These are phyloP conservation scores for Funneliformis mosseae DNA, from an alignment of 192 early-diverging fungal species.

Conservation along the genomic window DNA sequence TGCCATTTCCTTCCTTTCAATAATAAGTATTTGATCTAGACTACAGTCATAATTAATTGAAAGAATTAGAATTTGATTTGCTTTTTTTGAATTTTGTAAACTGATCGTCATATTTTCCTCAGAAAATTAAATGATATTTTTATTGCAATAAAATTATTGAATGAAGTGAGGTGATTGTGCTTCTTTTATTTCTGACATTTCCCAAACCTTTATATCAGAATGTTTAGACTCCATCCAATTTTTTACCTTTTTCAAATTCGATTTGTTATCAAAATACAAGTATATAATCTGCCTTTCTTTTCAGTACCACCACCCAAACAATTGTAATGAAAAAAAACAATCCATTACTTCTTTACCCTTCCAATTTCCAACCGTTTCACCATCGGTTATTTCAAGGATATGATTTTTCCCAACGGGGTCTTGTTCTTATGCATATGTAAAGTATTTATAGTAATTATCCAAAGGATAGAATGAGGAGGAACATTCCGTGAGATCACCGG, in stretches of 20 bases:
- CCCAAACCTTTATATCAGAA: conserved; percentile 18
- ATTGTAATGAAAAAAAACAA: conserved; percentile 11
- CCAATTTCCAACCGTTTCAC: conserved; percentile 8
- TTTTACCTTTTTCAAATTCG: conserved; percentile 18
- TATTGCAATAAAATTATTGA: too few relatives aligned
- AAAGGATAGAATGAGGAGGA: not conserved
- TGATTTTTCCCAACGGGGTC: conserved; percentile 13
- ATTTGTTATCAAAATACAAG: conserved; percentile 22
- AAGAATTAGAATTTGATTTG: too few relatives aligned
- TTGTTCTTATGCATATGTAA: conserved; percentile 5
- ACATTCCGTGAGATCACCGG: not conserved
- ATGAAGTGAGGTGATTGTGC: too few relatives aligned
- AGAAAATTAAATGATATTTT: too few relatives aligned
- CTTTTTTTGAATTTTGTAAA: too few relatives aligned
- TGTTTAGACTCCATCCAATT: conserved; percentile 7
- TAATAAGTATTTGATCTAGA: too few relatives aligned
- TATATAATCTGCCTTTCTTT: conserved; percentile 18
- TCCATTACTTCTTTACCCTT: not conserved
- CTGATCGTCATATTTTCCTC: too few relatives aligned
- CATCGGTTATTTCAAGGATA: conserved; percentile 23
- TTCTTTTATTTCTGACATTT: not conserved
- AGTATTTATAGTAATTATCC: conserved; percentile 3
- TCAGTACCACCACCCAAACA: conserved; percentile 18
- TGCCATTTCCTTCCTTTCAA: too few relatives aligned
- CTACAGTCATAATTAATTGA: too few relatives aligned